These are phyloP conservation scores for Xylariaceae sp. DNA, from an alignment of 2,329 filamentous ascomycete genomes.

Conservation along the genomic window DNA sequence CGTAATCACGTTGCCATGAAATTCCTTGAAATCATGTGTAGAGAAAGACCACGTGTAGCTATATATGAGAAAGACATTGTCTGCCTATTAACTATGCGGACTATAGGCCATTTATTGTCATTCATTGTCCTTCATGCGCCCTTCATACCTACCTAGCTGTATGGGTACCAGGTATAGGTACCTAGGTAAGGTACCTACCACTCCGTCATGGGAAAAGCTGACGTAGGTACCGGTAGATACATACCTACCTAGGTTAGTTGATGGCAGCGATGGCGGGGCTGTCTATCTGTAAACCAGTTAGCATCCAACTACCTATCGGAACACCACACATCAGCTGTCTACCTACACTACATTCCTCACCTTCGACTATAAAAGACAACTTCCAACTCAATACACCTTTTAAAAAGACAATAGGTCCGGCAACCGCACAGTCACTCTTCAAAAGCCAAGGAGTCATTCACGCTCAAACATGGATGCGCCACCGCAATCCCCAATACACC, in stretches of 20 bases:
- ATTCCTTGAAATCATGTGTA: too few species aligned
- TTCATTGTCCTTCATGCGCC: too few species aligned
- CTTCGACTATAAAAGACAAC: not conserved
- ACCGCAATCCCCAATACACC: conserved; percentile 8
- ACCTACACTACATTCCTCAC: not conserved
- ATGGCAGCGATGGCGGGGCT: not conserved
- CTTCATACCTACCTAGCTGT: too few species aligned
- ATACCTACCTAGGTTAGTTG: not conserved
- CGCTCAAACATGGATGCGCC: conserved; percentile 13
- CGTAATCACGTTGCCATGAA: too few species aligned
- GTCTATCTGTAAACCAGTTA: too few species aligned
- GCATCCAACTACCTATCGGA: not conserved
- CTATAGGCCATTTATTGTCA: too few species aligned
- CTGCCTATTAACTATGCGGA: too few species aligned
- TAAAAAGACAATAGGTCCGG: not conserved
- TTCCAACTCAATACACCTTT: not conserved
- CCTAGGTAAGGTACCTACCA: not conserved
- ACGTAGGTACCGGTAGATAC: not conserved
- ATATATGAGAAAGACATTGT: too few species aligned
- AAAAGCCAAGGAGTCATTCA: not conserved
- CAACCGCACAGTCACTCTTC: not conserved
- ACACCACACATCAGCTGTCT: not conserved
- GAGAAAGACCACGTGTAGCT: too few species aligned
- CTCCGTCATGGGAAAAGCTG: not conserved
- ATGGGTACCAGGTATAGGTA: too few species aligned